These are phyloP conservation scores for Saksenaea vasiformis DNA, from an alignment of 371 early-diverging fungal genomes.

Conservation along the genomic window DNA sequence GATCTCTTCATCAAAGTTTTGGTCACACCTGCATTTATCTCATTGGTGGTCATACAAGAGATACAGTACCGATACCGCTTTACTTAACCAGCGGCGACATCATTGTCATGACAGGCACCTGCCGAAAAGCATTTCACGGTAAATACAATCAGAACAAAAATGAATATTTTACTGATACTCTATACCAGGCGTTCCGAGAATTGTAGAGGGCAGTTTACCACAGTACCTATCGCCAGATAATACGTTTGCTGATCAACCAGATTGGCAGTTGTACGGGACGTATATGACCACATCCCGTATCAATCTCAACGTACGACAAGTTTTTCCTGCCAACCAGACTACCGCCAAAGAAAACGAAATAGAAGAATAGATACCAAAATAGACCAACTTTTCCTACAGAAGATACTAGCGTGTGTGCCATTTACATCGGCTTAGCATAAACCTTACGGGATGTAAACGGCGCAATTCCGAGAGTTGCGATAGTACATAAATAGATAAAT, in stretches of 20 bases:
- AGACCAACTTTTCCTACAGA: not conserved
- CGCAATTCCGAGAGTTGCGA: too few relatives aligned
- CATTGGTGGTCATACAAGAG: conserved; percentile 71
- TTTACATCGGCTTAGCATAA: too few relatives aligned
- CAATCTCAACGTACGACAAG: conserved; percentile 81
- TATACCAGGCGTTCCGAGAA: conserved; percentile 68
- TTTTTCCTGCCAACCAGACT: conserved; percentile 23
- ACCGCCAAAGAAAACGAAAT: not conserved
- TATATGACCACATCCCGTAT: conserved; percentile 65
- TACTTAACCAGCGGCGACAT: conserved; percentile 81
- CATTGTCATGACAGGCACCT: conserved; percentile 80
- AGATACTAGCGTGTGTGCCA: too few relatives aligned
- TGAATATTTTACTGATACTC: not conserved
- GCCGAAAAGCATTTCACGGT: conserved; percentile 79
- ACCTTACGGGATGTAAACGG: too few relatives aligned
- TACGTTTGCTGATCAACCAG: conserved; percentile 29
- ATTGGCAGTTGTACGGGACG: conserved; percentile 60
- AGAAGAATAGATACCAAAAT: not conserved
- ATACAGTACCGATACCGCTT: conserved; percentile 66
- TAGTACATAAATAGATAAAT: too few relatives aligned
- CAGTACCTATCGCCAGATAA: conserved; percentile 40
- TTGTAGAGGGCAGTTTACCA: conserved; percentile 69
- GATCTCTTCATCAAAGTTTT: conserved; percentile 49
- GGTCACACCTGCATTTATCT: conserved; percentile 83
- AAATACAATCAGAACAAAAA: conserved; percentile 8